Evolutionary conservation across 2,329 filamentous ascomycete genomes (phyloP).

Genomic region (Trichophyton rubrum): DNA sequence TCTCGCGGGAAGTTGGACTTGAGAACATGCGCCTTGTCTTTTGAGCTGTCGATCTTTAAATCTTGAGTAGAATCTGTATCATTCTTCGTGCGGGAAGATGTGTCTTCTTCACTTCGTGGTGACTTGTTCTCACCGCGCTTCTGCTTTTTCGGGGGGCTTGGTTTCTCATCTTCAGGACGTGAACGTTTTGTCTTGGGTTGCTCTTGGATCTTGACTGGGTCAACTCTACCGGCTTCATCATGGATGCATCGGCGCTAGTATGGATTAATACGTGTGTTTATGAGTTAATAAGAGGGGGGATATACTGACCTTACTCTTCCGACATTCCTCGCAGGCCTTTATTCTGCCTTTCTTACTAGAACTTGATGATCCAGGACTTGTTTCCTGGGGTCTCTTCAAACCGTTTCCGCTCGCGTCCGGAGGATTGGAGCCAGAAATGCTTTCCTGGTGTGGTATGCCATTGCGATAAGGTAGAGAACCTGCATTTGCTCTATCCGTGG

Average conservation of each 20-base stretch:
- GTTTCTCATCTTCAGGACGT: constrained; percentile 31
- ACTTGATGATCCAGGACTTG: constrained; percentile 24
- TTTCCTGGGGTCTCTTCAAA: constrained; percentile 18
- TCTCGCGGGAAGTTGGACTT: neutral
- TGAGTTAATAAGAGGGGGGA: neutral
- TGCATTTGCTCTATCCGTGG: neutral
- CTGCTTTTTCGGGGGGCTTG: constrained; percentile 20
- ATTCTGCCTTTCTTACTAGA: constrained; percentile 46
- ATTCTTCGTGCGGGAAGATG: neutral
- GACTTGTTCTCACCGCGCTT: constrained; percentile 12
- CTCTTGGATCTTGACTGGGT: constrained; percentile 52
- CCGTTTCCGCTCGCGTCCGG: neutral
- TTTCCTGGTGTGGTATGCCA: neutral
- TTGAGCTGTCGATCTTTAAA: neutral
- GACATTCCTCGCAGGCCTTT: constrained; percentile 54
- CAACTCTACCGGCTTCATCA: constrained; percentile 51
- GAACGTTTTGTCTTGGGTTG: constrained; percentile 47
- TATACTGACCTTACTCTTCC: constrained; percentile 51
- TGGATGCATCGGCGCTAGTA: constrained; percentile 53
- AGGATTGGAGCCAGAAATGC: neutral
- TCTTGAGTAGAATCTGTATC: neutral
- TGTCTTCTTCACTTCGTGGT: constrained; percentile 10
- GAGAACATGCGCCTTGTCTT: neutral
- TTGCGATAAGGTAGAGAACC: neutral
- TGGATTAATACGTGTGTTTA: constrained; percentile 7